These are phyloP conservation scores for Xylariaceae sp. DNA, from an alignment of 2,329 filamentous ascomycete genomes.

Conservation along the genomic window DNA sequence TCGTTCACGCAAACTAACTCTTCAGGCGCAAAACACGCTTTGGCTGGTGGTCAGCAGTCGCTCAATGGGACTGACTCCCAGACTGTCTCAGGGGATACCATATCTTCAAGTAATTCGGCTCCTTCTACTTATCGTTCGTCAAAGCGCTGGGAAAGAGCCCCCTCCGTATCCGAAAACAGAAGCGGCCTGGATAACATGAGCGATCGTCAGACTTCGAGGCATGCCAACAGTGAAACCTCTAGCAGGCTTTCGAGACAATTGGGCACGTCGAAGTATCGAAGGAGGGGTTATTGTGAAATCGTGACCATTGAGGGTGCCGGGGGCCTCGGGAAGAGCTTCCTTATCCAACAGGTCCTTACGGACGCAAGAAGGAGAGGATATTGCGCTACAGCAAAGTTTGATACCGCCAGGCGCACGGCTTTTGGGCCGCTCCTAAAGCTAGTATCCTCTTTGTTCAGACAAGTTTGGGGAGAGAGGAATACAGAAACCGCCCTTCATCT, in stretches of 20 bases:
- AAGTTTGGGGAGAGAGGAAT: constrained; percentile 70
- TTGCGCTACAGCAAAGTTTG: constrained; percentile 70
- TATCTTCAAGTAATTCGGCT: constrained; percentile 53
- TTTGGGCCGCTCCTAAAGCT: constrained; percentile 69
- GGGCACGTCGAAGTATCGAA: constrained; percentile 62
- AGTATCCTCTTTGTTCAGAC: constrained; percentile 70
- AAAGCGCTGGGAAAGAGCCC: constrained; percentile 59
- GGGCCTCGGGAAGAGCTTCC: constrained; percentile 69
- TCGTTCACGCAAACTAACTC: constrained; percentile 55
- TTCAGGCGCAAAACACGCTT: constrained; percentile 49
- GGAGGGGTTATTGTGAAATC: constrained; percentile 68
- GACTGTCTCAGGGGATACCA: constrained; percentile 48
- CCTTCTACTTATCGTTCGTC: constrained; percentile 44
- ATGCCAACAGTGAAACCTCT: constrained; percentile 52
- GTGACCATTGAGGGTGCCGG: constrained; percentile 65
- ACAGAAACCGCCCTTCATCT: constrained; percentile 69
- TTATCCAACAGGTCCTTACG: constrained; percentile 66
- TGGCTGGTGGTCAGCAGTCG: constrained; percentile 49
- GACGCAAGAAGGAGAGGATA: constrained; percentile 68
- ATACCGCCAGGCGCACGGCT: constrained; percentile 63
- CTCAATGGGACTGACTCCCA: constrained; percentile 37
- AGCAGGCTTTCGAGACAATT: constrained; percentile 60
- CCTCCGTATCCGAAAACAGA: constrained; percentile 57
- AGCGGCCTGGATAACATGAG: constrained; percentile 53
- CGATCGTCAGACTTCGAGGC: constrained; percentile 50